phyloP scores from a whole-genome alignment of 179 eudicot species.

The Corrigiola litoralis region DNA sequence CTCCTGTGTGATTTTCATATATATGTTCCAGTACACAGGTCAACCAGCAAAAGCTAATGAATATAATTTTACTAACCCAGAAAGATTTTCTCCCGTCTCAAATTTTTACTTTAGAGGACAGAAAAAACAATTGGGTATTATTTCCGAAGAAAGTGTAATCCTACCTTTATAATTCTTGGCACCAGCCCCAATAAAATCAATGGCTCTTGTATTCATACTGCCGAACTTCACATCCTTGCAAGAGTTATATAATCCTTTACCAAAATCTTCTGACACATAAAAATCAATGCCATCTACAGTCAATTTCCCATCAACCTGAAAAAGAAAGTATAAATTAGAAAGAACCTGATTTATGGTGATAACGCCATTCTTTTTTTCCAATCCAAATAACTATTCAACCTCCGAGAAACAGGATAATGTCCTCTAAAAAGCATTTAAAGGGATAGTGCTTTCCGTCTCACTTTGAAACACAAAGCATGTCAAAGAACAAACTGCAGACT shows the following conservation, averaged over 20 bases:
- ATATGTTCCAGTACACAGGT: background rate
- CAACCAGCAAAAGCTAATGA: background rate
- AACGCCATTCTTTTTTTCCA: background rate
- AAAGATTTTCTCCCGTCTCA: background rate
- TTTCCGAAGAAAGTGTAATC: background rate
- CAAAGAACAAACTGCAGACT: too few species aligned
- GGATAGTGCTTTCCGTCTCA: too few species aligned
- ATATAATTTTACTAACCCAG: too few species aligned
- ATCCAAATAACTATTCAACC: background rate
- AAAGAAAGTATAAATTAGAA: too few species aligned
- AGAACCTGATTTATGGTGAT: constrained; percentile 2
- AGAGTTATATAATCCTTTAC: constrained; percentile 72
- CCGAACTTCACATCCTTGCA: constrained; percentile 98
- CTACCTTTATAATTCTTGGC: constrained; percentile 81
- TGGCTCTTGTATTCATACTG: constrained; percentile 82
- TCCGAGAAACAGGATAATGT: background rate
- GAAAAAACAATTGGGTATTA: background rate
- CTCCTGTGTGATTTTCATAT: background rate
- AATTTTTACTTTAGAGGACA: background rate
- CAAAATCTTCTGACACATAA: constrained; percentile 68
- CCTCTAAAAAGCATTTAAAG: too few species aligned
- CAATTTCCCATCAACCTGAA: constrained; percentile 59
- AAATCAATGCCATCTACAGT: constrained; percentile 90
- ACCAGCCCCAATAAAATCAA: constrained; percentile 90
- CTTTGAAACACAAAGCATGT: too few species aligned